Evolutionary conservation across 192 early-diverging fungal species (phyloP), one percentile per base, ranked within the genome.

Genomic region (Coemansia asiatica): DNA sequence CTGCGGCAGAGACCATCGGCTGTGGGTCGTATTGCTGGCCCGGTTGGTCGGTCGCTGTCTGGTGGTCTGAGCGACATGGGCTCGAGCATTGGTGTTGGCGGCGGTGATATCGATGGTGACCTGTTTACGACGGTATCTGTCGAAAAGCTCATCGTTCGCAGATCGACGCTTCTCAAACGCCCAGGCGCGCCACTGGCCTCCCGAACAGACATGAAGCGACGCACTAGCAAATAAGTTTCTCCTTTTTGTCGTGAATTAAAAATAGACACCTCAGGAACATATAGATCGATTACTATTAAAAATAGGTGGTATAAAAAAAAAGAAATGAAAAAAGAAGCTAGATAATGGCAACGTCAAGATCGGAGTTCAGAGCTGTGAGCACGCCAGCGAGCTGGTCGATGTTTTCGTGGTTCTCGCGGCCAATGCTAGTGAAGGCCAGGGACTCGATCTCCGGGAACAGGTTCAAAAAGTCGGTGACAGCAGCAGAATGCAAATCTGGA

Each of bases 371-470:
- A 5, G 78, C 78, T 10, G 78, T 72, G 31, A 81, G 60, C 9
- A 75, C 78, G 40, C 78, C 78, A 5, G 78, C 78, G 28, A 81
- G 63, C 60, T 81, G 78, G 56, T 81, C 78, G 49, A 81, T 81
- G 25, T 75, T 75, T 44, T 71, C 78, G 47, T 81, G 78, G 46
- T 81, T 73, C 51, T 81, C 78, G 48, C 78, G 72, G 33, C 50
- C 65, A 18, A 81, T 63, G 5, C 65, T 57, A 15, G 71, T 64
- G 53, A 81, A 81, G 1, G 69, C 72, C 36, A 81, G 50, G 1
- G 72, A 74, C 21, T 81, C 78, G 29, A 81, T 64, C 35, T 81
- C 78, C 5, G 73, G 73, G 66, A 81, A 81, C 54, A 81, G 50
- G 1, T 66, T 63, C 68, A 81, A 27, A 46, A 81, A 81, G 57